Conservation (phyloP, 2,329 filamentous ascomycete genomes). For the Stromatinia cepivora region DNA sequence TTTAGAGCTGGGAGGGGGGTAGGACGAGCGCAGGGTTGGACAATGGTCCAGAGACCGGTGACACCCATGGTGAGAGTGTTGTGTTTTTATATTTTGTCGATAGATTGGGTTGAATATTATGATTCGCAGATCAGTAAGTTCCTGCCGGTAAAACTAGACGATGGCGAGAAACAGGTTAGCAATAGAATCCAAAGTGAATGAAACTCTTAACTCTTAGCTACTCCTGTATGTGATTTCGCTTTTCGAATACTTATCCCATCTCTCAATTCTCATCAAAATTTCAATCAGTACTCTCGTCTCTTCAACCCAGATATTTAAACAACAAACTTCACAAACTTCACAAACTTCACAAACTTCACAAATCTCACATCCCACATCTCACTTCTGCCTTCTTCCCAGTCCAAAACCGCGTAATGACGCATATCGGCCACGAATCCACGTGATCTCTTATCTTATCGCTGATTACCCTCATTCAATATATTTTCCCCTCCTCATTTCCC, state of each 20-base stretch:
- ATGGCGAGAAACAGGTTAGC: not conserved
- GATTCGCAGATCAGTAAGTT: not conserved
- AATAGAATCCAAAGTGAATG: not conserved
- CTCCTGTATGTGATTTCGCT: not conserved
- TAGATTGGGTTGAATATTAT: not conserved
- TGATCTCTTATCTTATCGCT: slow-evolving; percentile 27
- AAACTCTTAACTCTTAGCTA: not conserved
- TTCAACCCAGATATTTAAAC: not conserved
- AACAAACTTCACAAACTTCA: not conserved
- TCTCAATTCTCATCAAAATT: not conserved
- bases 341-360: not conserved
- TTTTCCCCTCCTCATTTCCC: not conserved
- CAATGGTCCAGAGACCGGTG: slow-evolving; percentile 93
- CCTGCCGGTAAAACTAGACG: not conserved
- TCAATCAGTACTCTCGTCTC: not conserved
- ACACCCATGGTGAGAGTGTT: slow-evolving; percentile 73
- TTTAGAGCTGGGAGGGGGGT: slow-evolving; percentile 97
- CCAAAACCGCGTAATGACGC: slow-evolving; percentile 19
- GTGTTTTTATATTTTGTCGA: not conserved
- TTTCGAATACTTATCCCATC: not conserved
- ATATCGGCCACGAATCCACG: slow-evolving; percentile 20
- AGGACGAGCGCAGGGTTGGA: slow-evolving; percentile 91
- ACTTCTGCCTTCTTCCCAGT: not conserved
- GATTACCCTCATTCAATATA: not conserved
- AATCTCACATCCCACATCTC: not conserved